Evolutionary conservation across 139 green algal species (phyloP).

Genomic region (Choricystis sp.): DNA sequence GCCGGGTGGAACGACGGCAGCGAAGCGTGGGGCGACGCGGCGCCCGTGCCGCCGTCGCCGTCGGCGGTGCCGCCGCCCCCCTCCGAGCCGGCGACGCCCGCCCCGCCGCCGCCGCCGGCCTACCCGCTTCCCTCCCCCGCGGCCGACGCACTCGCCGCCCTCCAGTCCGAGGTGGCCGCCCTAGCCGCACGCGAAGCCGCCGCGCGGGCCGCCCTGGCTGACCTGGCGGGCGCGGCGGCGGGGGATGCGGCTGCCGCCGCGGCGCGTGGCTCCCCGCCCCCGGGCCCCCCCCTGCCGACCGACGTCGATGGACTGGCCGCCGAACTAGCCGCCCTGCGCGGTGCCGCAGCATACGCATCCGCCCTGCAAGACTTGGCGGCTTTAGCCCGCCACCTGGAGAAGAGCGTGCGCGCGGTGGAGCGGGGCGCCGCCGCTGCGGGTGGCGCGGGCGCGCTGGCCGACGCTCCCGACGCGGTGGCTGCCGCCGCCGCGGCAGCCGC

Average conservation of each 20-base stretch:
- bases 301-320: constrained; percentile 11
- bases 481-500: background rate
- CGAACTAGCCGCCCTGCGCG: constrained; percentile 30
- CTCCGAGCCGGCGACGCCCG: background rate
- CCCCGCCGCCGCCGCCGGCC: too few species aligned
- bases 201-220: background rate
- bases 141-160: background rate
- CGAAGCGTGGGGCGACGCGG: too few species aligned
- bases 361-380: constrained; percentile 14
- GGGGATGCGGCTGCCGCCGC: constrained; percentile 6
- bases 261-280: background rate
- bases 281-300: constrained; percentile 9
- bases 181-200: background rate
- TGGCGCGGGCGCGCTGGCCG: background rate
- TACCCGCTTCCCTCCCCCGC: background rate
- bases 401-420: constrained; percentile 3
- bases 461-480: background rate
- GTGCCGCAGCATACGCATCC: constrained; percentile 4
- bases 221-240: constrained; percentile 3
- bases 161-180: background rate
- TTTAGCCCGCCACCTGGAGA: constrained; percentile 14
- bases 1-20: background rate
- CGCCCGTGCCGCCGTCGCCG: too few species aligned
- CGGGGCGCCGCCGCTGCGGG: constrained; percentile 1
- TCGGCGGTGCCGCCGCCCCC: too few species aligned